phyloP scores from a whole-genome alignment of 768 basidiomycete species.

The Termitomyces sp. region DNA sequence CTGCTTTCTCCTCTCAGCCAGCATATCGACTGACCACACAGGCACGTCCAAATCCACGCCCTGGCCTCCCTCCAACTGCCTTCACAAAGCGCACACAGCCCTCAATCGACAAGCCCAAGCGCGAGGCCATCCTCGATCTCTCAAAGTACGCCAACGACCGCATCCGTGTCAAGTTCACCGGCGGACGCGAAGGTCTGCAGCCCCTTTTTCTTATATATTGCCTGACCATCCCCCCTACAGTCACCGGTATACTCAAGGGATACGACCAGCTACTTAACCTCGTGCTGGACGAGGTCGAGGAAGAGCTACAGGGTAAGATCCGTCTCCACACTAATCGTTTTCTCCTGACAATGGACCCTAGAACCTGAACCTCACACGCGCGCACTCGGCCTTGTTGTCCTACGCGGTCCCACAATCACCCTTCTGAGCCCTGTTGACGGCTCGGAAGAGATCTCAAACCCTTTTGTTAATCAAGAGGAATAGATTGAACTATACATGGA shows the following conservation, averaged over 20 bases:
- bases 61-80: conserved; percentile 31
- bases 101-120: conserved; percentile 70
- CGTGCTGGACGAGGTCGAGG: conserved; percentile 93
- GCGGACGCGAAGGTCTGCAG: conserved; percentile 81
- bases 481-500: conserved; percentile 2
- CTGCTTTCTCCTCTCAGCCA: conserved; percentile 15
- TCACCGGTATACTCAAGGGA: conserved; percentile 89
- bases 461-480: conserved; percentile 71
- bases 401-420: conserved; percentile 92
- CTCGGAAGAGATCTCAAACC: conserved; percentile 90
- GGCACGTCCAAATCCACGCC: conserved; percentile 45
- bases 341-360: conserved; percentile 18
- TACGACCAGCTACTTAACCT: conserved; percentile 96
- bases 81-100: conserved; percentile 42
- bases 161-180: conserved; percentile 96
- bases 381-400: conserved; percentile 77
- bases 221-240: conserved; percentile 31
- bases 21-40: conserved; percentile 35
- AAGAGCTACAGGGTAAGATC: conserved; percentile 62
- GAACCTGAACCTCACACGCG: conserved; percentile 63
- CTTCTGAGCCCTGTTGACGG: conserved; percentile 94
- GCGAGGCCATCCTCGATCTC: conserved; percentile 93
- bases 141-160: conserved; percentile 90
- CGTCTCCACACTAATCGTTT: not conserved
- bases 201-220: not conserved